A percentile compares a stretch with the other conserved stretches of the same genome.
phyloP scores from a whole-genome alignment of 2,329 filamentous ascomycete species.

The Sporothrix curviconia region DNA sequence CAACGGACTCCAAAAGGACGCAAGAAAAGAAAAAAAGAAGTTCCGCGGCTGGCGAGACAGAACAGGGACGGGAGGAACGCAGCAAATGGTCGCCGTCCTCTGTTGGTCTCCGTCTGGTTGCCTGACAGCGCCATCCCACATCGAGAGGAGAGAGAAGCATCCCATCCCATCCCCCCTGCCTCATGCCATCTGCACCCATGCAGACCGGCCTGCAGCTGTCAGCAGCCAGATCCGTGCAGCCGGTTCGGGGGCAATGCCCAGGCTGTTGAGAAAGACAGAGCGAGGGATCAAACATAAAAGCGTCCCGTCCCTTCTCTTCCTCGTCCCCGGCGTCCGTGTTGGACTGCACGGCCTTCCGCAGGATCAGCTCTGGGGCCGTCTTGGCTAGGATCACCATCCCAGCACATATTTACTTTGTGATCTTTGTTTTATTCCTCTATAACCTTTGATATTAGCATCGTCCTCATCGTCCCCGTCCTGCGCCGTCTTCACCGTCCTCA shows the following conservation, averaged over 20 bases:
- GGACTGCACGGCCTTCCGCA: not conserved
- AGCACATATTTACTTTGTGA: not conserved
- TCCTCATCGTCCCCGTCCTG: not conserved
- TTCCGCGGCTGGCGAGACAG: not conserved
- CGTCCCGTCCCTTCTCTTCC: not conserved
- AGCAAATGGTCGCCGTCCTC: not conserved
- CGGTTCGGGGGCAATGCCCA: not conserved
- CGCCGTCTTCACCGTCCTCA: not conserved
- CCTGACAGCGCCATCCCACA: no score
- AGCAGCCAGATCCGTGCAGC: not conserved
- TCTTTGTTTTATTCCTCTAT: not conserved
- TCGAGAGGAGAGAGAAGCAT: no score
- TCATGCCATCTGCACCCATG: no score
- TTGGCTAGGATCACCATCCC: no score
- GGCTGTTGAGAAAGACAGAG: no score
- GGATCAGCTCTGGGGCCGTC: constrained; percentile 2
- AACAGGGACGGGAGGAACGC: not conserved
- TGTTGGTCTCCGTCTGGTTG: not conserved
- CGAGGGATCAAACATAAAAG: not conserved
- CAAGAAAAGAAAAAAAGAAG: not conserved
- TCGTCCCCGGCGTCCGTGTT: not conserved
- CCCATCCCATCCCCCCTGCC: no score
- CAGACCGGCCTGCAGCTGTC: no score
- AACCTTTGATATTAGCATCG: no score
- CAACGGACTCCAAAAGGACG: no score